phyloP scores from a whole-genome alignment of 306 rosid species.

The Dalbergia cochinchinensis region DNA sequence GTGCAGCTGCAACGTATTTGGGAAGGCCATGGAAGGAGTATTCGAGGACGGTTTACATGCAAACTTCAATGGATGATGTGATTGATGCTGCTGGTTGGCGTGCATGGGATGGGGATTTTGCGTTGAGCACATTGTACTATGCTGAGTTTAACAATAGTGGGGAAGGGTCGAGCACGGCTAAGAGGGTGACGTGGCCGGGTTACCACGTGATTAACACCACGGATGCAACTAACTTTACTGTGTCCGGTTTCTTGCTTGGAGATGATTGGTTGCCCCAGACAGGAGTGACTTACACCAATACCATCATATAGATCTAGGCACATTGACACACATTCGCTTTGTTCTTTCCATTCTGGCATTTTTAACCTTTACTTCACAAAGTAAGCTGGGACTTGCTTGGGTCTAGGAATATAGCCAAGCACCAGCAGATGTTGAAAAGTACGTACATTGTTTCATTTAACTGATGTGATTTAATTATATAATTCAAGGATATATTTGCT shows the following conservation, averaged over 20 bases:
- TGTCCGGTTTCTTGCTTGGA: constrained; percentile 66
- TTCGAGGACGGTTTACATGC: constrained; percentile 83
- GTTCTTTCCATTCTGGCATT: neutral
- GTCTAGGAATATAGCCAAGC: neutral
- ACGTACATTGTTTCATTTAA: constrained; percentile 32
- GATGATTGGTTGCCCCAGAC: constrained; percentile 83
- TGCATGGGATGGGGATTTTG: constrained; percentile 83
- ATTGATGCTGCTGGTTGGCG: constrained; percentile 71
- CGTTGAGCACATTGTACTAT: constrained; percentile 74
- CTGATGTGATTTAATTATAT: no score
- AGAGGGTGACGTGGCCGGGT: constrained; percentile 75
- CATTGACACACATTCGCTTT: constrained; percentile 20
- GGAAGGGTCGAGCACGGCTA: constrained; percentile 63
- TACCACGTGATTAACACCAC: constrained; percentile 70
- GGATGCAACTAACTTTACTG: constrained; percentile 80
- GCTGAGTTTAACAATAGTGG: constrained; percentile 81
- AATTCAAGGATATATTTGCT: constrained; percentile 8
- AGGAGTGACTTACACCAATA: constrained; percentile 68
- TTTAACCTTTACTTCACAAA: neutral
- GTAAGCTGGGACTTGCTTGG: constrained; percentile 29
- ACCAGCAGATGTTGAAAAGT: constrained; percentile 1
- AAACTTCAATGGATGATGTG: constrained; percentile 61
- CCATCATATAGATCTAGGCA: neutral
- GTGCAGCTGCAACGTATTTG: constrained; percentile 55
- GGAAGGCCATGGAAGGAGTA: constrained; percentile 95